Base-by-base conservation (phyloP, 805 yeast species). In the Ogataea trehaloabstinens region DNA sequence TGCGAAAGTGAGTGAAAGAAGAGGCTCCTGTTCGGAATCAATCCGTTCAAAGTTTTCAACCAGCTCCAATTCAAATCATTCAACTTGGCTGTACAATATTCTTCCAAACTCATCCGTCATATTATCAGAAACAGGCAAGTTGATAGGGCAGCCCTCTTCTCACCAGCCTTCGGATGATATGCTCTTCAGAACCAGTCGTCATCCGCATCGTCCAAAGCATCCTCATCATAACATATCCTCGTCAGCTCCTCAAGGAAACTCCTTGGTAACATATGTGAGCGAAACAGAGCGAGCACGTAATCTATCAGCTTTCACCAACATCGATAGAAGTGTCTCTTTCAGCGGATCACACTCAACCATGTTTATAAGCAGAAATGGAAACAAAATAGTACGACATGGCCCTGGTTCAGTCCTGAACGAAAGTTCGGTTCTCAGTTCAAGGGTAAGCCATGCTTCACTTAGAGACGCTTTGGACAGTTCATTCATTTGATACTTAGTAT, bases 391-490 rank as follows among this genome's bases (percentile, higher is more conserved):
- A 16, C 58, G 63, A 17, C 77, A 74, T 47, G 78, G 78, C 0
- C 61, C 61, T 17, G 61, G 64, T 4, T 64, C 73, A 1, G 55
- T 53, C 4, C 59, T 67, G 41, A 60, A 60, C 36, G 47, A 51
- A 15, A 58, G 51, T 27, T 68, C 69, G 5, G 67, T 62, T 16
- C 34, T 58, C n/a, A 55, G 56, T 29, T 58, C 70, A 10, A 60
- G 69, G 31, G 66, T 74, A 20, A 73, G 76, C 42, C 74, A 67
- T 46, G 62, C 67, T n/a, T 71, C 76, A 1, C 51, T 74, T 15
- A 53, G 66, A 40, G 78, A 74, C 28, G 80, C 80, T 2, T 54
- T 74, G 21, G 52, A 55, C 31, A 42, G 45, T 37, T 50, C 52
- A 6, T 51, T 60, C 34, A 18, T 37, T 20, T 41, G 28, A 19